Evolutionary conservation across 169 alveolate species (phyloP), one percentile per base, ranked within the genome.

Genomic region (Plasmodium inui): DNA sequence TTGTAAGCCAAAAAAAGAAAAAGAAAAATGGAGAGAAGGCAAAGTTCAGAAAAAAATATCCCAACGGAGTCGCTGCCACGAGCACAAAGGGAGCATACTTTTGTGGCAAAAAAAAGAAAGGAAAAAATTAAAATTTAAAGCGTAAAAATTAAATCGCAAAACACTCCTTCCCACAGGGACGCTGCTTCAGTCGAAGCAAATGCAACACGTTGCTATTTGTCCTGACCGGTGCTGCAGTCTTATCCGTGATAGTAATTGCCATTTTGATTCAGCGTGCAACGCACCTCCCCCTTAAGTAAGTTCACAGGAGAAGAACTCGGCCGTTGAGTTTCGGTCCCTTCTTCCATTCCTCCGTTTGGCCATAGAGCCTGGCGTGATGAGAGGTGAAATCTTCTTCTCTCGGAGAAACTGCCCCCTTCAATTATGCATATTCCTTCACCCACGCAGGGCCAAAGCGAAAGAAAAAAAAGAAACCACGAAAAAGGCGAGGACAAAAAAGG

Each of bases 241-340:
- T 73, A 22, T 26, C 84, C 39, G 79, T 73, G 44, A 6, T 85
- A 50, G 5, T 73, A 73, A 85, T 50, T 9, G 84, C 73, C 37
- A 39, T 85, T 67, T 17, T 73, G 12, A 73, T 73, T 50, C 93
- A 85, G 32, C 53, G 93, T 53, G 93, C 85, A 32, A 85, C 93
- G 3, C 46, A 73, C 34, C 19, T 85, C 26, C 93, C 84, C n/a
- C 26, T 85, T 22, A 72, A 39, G 78, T 73, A 73, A 50, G 17
- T 61, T 61, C 39, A 8, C 0, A 26, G 12, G 37, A 44, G 28
- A 83, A 73, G 46, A 70, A 67, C 1, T 28, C 32, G 26, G 22
- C 0, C 0, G 34, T 19, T 22, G 12, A 22, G 32, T 80, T 17
- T 19, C 10, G 26, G 10, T 5, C 17, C 3, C 30, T 79, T 39